Evolutionary conservation across 2,329 filamentous ascomycete genomes (phyloP), one percentile per base, ranked within the genome.

Genomic region (Chaetomium strumarium): DNA sequence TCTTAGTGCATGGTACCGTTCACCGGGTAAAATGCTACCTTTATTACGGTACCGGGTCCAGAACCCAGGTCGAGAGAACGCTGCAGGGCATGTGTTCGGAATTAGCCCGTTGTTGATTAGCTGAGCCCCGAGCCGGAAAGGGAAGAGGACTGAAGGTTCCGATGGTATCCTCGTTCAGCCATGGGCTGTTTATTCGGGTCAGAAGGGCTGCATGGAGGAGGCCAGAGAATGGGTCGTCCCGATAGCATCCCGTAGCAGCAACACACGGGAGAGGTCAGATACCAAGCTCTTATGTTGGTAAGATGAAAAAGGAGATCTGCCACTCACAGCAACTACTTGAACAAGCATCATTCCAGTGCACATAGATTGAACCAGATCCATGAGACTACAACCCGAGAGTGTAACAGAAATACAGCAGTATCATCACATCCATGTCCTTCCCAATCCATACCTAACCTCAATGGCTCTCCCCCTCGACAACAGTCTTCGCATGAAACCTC

Each of bases 401-500:
- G n/a, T n/a, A n/a, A n/a, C n/a, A n/a, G n/a, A n/a, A n/a, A n/a
- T n/a, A n/a, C n/a, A n/a, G n/a, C n/a, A n/a, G 7, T 24, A 7
- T 24, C 24, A 4, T 24, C 4, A 24, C 24, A 24, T 24, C 24
- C 4, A 24, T 7, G 24, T 34, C 4, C 9, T 10, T 34, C 9
- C 33, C 11, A 3, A 34, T 34, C 33, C 14, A 3, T 34, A 6
- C 33, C 33, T 10, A 14, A 33, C n/a, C 16, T 42, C 19, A 55
- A 24, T 50, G 49, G 5, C 46, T 30, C 46, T 57, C 50, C 13
- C 49, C 52, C 19, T 37, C 46, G 12, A 54, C 44, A 20, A 53
- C 29, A 12, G 47, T 58, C 51, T 19, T 49, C 17, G 31, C 43
- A 58, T 78, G 74, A 53, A 77, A 62, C 53, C 64, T 68, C 1